Evolutionary conservation across 306 rosid genomes (phyloP).

Genomic region (Comarum palustre): DNA sequence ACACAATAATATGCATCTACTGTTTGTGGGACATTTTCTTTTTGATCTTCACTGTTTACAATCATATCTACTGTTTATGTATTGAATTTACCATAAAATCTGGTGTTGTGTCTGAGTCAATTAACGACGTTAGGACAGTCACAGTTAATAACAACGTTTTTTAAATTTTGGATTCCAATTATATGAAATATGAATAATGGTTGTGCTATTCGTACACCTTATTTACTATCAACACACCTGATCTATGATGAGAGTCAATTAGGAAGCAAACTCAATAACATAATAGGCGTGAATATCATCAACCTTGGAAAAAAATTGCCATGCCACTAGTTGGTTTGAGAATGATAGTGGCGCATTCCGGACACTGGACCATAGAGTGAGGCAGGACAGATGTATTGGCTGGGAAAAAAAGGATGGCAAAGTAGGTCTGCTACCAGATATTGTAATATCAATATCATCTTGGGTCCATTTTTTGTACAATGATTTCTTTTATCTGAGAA

Average conservation of each 20-base stretch:
- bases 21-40: neutral
- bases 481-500: neutral
- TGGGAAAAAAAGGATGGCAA: neutral
- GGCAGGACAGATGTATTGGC: neutral
- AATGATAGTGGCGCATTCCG: neutral
- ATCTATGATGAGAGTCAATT: no score
- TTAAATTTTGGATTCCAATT: neutral
- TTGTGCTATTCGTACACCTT: no score
- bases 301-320: neutral
- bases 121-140: neutral
- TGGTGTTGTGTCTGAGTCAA: neutral
- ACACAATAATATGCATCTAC: neutral
- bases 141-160: neutral
- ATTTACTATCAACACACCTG: no score
- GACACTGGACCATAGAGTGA: neutral
- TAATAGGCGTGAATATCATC: no score
- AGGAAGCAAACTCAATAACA: no score
- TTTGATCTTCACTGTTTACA: neutral
- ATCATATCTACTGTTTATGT: neutral
- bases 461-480: neutral
- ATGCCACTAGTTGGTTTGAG: neutral
- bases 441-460: neutral
- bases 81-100: neutral
- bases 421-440: neutral
- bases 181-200: neutral